Conservation (phyloP, 2,329 filamentous ascomycete species). For the Catunica adiposa region DNA sequence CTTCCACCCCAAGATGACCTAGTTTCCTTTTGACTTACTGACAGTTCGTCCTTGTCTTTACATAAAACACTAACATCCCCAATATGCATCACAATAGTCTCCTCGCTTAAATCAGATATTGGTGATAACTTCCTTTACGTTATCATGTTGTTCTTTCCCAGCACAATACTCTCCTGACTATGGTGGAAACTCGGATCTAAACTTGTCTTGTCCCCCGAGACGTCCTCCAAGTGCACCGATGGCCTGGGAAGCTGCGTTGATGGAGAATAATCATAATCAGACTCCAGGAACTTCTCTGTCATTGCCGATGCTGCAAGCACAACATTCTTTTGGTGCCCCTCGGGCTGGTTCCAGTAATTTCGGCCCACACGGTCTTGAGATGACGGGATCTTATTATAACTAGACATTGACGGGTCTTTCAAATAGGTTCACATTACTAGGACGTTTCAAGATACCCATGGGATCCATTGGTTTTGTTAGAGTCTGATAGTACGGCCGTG, state of each 20-base stretch:
- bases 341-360: background rate
- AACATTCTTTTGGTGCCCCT: background rate
- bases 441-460: background rate
- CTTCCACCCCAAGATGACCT: background rate
- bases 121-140: slow-evolving; percentile 4
- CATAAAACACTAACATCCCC: background rate
- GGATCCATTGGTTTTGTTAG: background rate
- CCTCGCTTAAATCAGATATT: background rate
- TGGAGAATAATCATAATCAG: slow-evolving; percentile 5
- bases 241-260: background rate
- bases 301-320: background rate
- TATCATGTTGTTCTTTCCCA: slow-evolving; percentile 20
- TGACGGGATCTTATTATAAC: background rate
- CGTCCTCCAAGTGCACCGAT: background rate
- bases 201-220: background rate
- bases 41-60: background rate
- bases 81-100: background rate
- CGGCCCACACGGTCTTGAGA: background rate
- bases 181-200: slow-evolving; percentile 16
- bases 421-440: background rate
- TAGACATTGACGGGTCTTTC: background rate
- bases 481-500: background rate
- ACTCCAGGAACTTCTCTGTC: slow-evolving; percentile 3
- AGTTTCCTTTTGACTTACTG: background rate
- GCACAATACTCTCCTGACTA: slow-evolving; percentile 21